Base-by-base conservation (phyloP, 192 early-diverging fungal species). In the Entomortierella parvispora region DNA sequence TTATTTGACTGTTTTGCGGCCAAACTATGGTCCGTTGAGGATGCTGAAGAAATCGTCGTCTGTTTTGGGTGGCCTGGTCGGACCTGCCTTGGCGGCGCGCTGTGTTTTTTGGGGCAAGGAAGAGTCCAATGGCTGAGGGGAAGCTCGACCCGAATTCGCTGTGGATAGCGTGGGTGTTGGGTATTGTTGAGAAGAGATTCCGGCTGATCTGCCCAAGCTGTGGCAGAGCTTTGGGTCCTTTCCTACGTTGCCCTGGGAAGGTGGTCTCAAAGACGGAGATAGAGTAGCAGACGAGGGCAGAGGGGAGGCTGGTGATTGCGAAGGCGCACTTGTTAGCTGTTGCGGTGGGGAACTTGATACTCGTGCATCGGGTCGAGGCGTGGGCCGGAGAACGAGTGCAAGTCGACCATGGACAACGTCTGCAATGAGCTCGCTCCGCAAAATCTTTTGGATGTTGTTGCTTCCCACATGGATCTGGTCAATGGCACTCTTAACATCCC, bases 41-140 rank as follows among this genome's bases (percentile, higher is more conserved):
- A 76, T 76, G 40, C 71, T 76, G 37, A 76, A 76, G 32, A 76
- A 76, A 32, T 76, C 71, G 18, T 76, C 71, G 37, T 76, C 71
- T 5, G 54, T 28, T 56, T 56, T 56, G 26, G 54, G 33, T 20
- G 32, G 31, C 34, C 18, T 18, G 28, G 63, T 42, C 58, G 28
- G 37, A 9, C 37, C 37, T 40, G 37, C 12, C 37, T 5, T 40
- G 37, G 37, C 37, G 37, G 37, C 37, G 37, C n/a, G n/a, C n/a
- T n/a, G n/a, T n/a, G n/a, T n/a, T n/a, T n/a, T n/a, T n/a, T n/a
- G n/a, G n/a, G n/a, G n/a, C n/a, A n/a, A n/a, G n/a, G n/a, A n/a
- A n/a, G n/a, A n/a, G n/a, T n/a, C n/a, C n/a, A n/a, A n/a, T n/a
- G n/a, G n/a, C n/a, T n/a, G n/a, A n/a, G n/a, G n/a, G n/a, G n/a